phyloP scores from a whole-genome alignment of 2,329 filamentous ascomycete species.

The Ceratocystis cacaofunesta region DNA sequence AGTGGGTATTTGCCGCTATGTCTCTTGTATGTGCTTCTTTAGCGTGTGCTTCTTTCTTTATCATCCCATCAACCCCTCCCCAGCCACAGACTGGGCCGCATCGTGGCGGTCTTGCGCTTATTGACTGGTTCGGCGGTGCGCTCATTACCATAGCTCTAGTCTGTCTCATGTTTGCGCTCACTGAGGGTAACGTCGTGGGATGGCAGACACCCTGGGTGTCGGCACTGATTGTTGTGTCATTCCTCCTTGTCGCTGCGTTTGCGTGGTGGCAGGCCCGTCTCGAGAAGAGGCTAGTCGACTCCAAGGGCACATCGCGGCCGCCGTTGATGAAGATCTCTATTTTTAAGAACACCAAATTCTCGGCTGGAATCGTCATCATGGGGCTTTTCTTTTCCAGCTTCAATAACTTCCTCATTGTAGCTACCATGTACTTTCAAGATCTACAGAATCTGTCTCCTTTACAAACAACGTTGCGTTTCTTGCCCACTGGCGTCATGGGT shows the following conservation, averaged over 20 bases:
- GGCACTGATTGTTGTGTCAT: constrained; percentile 40
- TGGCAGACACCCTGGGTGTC: constrained; percentile 51
- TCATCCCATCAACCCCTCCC: constrained; percentile 40
- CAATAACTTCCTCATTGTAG: constrained; percentile 52
- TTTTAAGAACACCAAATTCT: constrained; percentile 45
- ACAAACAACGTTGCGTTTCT: constrained; percentile 54
- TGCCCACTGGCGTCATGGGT: constrained; percentile 49
- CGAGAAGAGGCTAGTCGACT: constrained; percentile 30
- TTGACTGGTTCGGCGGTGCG: constrained; percentile 50
- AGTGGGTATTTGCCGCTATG: constrained; percentile 51
- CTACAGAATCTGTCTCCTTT: constrained; percentile 46
- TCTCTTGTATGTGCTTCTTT: constrained; percentile 44
- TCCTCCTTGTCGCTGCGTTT: constrained; percentile 42
- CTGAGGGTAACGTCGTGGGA: constrained; percentile 53
- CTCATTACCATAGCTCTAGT: constrained; percentile 48
- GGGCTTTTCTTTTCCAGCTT: constrained; percentile 51
- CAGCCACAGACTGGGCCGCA: background rate
- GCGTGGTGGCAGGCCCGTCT: constrained; percentile 46
- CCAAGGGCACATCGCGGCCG: constrained; percentile 19
- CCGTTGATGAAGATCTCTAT: constrained; percentile 44
- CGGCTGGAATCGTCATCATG: constrained; percentile 50
- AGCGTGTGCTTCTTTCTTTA: constrained; percentile 39
- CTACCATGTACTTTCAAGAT: constrained; percentile 57
- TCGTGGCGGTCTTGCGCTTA: constrained; percentile 8
- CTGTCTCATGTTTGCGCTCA: constrained; percentile 49